Evolutionary conservation across 257 asterid species (phyloP), one percentile per base, ranked within the genome.

Genomic region (Fraxinus americana): DNA sequence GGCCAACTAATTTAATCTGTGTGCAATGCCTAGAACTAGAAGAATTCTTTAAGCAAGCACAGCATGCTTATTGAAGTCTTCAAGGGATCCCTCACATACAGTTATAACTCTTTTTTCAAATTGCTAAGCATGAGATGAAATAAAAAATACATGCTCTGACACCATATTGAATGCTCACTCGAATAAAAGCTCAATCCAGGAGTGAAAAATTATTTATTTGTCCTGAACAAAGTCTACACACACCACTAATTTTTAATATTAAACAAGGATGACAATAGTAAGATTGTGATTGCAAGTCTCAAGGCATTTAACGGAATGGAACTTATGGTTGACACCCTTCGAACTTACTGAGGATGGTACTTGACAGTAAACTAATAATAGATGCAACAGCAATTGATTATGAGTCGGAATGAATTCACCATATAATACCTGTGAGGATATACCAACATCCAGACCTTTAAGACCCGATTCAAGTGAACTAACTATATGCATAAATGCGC

Each of bases 391-490:
- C 34, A 73, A 32, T 73, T 21, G 36, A 72, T 39, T 74, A 73
- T 66, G 17, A 41, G 67, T 30, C 52, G 66, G 35, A 85, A 54
- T 50, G 39, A 52, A 38, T 75, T 32, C 48, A 30, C 67, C 71
- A 41, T 50, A 75, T 88, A 63, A 74, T 63, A 93, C 99, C 99
- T 95, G 98, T 19, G 99, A 88, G 77, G 96, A 91, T 80, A 95
- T 90, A 80, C 92, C 86, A 82, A 90, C 82, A 83, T 95, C 98
- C 16, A 93, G 93, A 83, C 97, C 97, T 86, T 90, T 95, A 79
- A 95, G 94, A 79, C 99, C 99, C 21, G 97, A 93, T 82, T 92
- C 97, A 48, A 95, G 98, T 11, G 99, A 95, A 54, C 99, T 93
- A 80, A 88, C 93, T 79, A 95, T 89, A 83, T 93, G 96, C 90